Evolutionary conservation across 805 yeast species (phyloP).

Genomic region (Saccharomycopsis lassenensis): DNA sequence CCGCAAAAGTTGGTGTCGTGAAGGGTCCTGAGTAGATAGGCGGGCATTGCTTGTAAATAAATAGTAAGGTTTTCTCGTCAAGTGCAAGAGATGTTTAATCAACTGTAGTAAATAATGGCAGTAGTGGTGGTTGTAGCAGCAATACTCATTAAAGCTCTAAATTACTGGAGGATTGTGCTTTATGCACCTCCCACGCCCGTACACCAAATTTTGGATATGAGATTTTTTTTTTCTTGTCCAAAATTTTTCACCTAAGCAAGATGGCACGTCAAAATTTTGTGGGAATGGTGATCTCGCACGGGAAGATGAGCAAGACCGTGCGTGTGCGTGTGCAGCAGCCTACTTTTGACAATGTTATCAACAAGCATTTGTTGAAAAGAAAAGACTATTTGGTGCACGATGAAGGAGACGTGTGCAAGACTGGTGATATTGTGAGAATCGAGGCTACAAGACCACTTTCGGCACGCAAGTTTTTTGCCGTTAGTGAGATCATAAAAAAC

Average conservation of each 20-base stretch:
- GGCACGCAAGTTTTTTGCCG: constrained; percentile 73
- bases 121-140: too few relatives aligned
- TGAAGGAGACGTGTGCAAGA: constrained; percentile 82
- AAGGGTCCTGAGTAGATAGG: constrained; percentile 33
- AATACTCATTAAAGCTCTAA: too few relatives aligned
- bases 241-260: neutral
- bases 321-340: constrained; percentile 81
- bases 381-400: constrained; percentile 89
- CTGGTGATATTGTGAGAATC: constrained; percentile 91
- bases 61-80: too few relatives aligned
- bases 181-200: too few relatives aligned
- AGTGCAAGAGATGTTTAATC: too few relatives aligned
- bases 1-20: constrained; percentile 93
- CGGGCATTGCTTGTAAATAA: too few relatives aligned
- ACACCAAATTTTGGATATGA: too few relatives aligned
- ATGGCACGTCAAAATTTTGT: constrained; percentile 89
- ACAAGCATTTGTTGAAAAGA: constrained; percentile 66
- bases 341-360: constrained; percentile 57
- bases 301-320: constrained; percentile 91
- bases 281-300: constrained; percentile 92
- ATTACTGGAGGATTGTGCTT: too few relatives aligned
- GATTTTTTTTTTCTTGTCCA: too few relatives aligned
- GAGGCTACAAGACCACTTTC: constrained; percentile 82
- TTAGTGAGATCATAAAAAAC: constrained; percentile 81
- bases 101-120: too few relatives aligned